Conservation (phyloP, 345 rosid species). For the Pistacia vera region DNA sequence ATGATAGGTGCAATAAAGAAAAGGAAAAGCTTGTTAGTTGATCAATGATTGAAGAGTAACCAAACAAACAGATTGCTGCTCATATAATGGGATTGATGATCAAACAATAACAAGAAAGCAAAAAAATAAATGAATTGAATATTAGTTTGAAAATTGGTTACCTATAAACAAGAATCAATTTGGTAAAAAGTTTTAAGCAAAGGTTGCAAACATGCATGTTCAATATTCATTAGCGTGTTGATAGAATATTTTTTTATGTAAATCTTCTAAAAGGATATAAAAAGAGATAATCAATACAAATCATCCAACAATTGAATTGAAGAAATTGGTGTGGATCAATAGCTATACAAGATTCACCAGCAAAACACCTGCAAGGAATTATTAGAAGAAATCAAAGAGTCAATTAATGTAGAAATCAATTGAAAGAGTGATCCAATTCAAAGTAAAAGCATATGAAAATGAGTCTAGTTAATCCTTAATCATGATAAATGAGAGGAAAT, state of each 20-base stretch:
- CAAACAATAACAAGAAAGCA: background rate
- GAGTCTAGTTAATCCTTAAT: background rate
- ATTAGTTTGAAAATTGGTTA: background rate
- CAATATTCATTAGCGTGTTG: background rate
- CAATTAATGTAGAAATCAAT: background rate
- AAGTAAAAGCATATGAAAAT: background rate
- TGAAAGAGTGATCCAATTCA: background rate
- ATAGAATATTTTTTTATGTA: background rate
- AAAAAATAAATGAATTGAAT: background rate
- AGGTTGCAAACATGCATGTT: background rate
- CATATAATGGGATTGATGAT: background rate
- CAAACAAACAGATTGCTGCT: background rate
- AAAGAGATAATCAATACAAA: background rate
- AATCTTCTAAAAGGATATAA: background rate
- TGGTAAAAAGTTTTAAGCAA: background rate
- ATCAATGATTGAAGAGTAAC: background rate
- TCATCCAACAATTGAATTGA: background rate
- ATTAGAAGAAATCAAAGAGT: background rate
- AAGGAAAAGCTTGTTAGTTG: background rate
- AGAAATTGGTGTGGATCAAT: background rate
- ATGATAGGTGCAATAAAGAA: background rate
- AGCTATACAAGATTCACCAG: background rate
- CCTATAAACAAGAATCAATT: background rate
- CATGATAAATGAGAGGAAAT: background rate
- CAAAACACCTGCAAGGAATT: background rate